A percentile compares a stretch with the other conserved stretches of the same genome.
Evolutionary conservation across 352 stramenopile species (phyloP).

Genomic region (Phytophthora vignae): DNA sequence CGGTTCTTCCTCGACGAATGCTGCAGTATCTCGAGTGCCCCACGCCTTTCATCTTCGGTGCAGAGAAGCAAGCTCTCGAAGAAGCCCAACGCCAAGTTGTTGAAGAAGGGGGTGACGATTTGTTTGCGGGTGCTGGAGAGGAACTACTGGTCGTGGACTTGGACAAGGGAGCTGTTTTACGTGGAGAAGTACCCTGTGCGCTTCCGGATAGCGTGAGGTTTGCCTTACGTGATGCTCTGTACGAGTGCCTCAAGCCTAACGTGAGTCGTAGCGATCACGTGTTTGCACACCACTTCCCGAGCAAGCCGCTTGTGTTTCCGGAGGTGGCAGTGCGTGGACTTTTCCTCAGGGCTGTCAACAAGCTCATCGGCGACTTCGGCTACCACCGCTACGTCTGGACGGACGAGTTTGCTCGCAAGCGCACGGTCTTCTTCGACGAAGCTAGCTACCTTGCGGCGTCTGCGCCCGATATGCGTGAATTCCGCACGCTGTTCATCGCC

Average conservation of each 20-base stretch:
- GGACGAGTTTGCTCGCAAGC: conserved; percentile 81
- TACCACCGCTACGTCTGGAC: conserved; percentile 89
- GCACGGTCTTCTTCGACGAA: conserved; percentile 88
- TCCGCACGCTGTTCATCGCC: conserved; percentile 86
- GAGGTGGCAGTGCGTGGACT: conserved; percentile 74
- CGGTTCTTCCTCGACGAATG: conserved; percentile 80
- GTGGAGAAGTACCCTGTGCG: conserved; percentile 58
- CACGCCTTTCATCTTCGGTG: conserved; percentile 88
- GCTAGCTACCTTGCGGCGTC: conserved; percentile 86
- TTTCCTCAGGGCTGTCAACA: conserved; percentile 69
- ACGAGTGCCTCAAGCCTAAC: conserved; percentile 75
- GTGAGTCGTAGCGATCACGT: conserved; percentile 79
- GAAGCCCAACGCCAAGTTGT: conserved; percentile 57
- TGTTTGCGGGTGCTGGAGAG: conserved; percentile 60
- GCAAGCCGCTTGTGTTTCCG: conserved; percentile 74
- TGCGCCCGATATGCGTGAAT: conserved; percentile 75
- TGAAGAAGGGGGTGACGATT: conserved; percentile 49
- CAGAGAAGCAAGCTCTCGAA: conserved; percentile 69
- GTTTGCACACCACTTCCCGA: conserved; percentile 73
- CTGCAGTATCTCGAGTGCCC: conserved; percentile 88
- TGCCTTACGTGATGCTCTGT: conserved; percentile 58
- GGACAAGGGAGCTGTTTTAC: conserved; percentile 67
- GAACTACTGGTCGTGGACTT: conserved; percentile 82
- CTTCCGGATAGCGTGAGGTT: conserved; percentile 59
- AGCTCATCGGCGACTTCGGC: conserved; percentile 85